Conservation (phyloP, 441 rosid species). For the Erodium chrysanthum region DNA sequence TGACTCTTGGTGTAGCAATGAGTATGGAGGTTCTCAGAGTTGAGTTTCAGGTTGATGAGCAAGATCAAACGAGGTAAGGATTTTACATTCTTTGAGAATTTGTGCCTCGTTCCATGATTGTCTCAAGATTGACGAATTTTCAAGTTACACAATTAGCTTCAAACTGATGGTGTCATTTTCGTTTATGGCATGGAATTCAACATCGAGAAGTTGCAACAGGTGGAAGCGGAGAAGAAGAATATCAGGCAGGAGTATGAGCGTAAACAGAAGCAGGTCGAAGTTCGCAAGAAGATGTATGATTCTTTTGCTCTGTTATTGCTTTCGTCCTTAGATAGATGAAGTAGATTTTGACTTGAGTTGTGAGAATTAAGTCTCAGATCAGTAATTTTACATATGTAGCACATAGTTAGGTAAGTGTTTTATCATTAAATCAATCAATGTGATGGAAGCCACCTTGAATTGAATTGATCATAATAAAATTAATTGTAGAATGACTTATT, state of each 20-base stretch:
- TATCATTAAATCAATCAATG: neutral
- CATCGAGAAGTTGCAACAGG: constrained; percentile 71
- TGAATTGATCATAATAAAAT: neutral
- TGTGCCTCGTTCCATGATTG: too few species aligned
- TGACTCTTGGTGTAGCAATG: too few species aligned
- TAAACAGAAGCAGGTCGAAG: constrained; percentile 77
- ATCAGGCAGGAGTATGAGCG: constrained; percentile 85
- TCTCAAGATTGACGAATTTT: too few species aligned
- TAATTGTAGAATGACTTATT: neutral
- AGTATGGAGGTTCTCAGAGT: too few species aligned
- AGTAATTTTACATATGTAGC: neutral
- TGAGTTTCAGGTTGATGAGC: too few species aligned
- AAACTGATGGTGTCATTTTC: neutral
- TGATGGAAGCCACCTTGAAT: too few species aligned
- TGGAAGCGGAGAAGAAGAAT: constrained; percentile 93
- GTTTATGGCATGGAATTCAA: constrained; percentile 60
- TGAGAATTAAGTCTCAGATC: neutral
- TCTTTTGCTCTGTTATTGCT: neutral
- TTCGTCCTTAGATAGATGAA: neutral
- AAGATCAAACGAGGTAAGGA: too few species aligned
- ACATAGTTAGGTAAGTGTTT: neutral
- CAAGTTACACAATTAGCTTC: too few species aligned
- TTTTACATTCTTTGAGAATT: too few species aligned
- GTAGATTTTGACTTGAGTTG: neutral
- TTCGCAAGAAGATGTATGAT: constrained; percentile 64